phyloP scores from a whole-genome alignment of 2,329 filamentous ascomycete species.

The Helotiales sp. region DNA sequence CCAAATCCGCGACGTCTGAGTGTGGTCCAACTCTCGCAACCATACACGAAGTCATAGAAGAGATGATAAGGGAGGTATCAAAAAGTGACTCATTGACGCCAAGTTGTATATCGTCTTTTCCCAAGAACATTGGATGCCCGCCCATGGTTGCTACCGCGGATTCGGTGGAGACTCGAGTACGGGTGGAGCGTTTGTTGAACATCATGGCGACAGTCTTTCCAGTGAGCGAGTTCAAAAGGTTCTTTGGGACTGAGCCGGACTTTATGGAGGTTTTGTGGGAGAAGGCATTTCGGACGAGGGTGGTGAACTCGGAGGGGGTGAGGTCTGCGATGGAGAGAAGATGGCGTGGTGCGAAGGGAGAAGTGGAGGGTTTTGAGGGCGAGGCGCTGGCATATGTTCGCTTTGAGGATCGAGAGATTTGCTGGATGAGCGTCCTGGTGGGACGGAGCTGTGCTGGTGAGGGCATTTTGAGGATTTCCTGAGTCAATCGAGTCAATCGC shows the following conservation, averaged over 20 bases:
- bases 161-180: conserved; percentile 92
- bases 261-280: conserved; percentile 78
- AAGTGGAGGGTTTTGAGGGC: conserved; percentile 45
- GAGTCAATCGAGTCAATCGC: conserved; percentile 18
- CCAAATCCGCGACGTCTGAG: conserved; percentile 70
- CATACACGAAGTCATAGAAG: conserved; percentile 86
- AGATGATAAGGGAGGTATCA: conserved; percentile 89
- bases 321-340: conserved; percentile 90
- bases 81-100: conserved; percentile 95
- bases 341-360: conserved; percentile 62
- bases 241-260: conserved; percentile 58
- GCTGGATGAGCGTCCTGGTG: conserved; percentile 27
- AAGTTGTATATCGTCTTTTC: conserved; percentile 93
- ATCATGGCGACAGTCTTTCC: conserved; percentile 90
- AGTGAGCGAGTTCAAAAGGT: conserved; percentile 61
- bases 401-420: conserved; percentile 23
- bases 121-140: conserved; percentile 94
- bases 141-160: conserved; percentile 85
- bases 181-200: conserved; percentile 94
- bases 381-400: conserved; percentile 19
- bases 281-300: conserved; percentile 79
- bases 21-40: conserved; percentile 78
- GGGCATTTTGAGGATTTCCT: conserved; percentile 7
- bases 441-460: conserved; percentile 27
- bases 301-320: conserved; percentile 73